Evolutionary conservation across 495 filamentous ascomycete genomes (phyloP), one percentile per base, ranked within the genome.

Genomic region (Usnea hakonensis): DNA sequence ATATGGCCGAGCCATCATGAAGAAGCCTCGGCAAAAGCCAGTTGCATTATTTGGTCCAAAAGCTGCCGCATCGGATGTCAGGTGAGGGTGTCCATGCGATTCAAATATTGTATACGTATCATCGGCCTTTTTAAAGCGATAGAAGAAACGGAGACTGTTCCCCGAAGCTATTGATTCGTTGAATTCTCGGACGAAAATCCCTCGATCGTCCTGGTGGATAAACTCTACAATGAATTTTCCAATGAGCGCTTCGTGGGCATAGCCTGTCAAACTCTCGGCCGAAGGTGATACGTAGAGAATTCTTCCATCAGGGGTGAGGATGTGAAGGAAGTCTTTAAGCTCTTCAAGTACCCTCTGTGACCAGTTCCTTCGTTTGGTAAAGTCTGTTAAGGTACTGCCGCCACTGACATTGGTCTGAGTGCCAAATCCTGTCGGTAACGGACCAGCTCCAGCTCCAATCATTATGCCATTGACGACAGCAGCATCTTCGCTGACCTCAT

Each of bases 1-100:
- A 72, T 97, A 96, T 13, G 91, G 94, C 26, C 94, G 82, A 30
- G 90, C 85, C 84, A 96, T 90, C 78, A 98, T 89, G 73, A 97
- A 96, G 69, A 96, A 88, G 21, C 93, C 92, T 64, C 87, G 83
- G 74, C 93, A 96, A 65, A 86, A 87, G 5, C 85, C 82, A 35
- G 84, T 77, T 58, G 79, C 78, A 59, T 86, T 85, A 41, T 78
- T 80, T 1, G 82, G 80, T 63, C 85, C 86, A 59, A 85, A 87
- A 16, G 67, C 61, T 26, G 68, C 69, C 58, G 81, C 78, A 59
- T 89, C 85, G n/a, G 82, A 81, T 21, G 87, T 83, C 60, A 96
- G 82, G 74, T 98, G 94, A 32, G 93, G 89, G 69, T 98, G 94
- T 10, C 94, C 94, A 67, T 91, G 85, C 8, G 90, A 84, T 72